These are phyloP conservation scores for Setaria italica DNA, from an alignment of 202 grass and related monocot species.

Conservation along the genomic window DNA sequence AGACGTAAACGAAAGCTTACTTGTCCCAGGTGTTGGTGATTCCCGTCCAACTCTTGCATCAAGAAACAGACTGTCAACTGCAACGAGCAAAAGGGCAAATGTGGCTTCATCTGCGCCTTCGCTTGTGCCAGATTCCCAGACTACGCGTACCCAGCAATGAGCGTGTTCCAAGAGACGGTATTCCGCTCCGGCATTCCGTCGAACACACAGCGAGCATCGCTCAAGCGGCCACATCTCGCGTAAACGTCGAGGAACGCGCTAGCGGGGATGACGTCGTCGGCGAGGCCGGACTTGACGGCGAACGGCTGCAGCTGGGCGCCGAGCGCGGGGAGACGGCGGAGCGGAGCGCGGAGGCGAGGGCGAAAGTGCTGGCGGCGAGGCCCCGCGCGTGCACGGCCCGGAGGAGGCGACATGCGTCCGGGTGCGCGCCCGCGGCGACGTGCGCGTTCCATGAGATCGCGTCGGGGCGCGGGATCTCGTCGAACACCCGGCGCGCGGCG, in stretches of 20 bases:
- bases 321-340: conserved; percentile 36
- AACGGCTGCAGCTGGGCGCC: conserved; percentile 59
- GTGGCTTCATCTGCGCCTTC: conserved; percentile 49
- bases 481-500: conserved; percentile 56
- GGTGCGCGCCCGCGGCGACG: conserved; percentile 38
- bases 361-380: conserved; percentile 50
- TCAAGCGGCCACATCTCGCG: conserved; percentile 39
- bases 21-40: not conserved
- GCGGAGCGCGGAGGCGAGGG: conserved; percentile 54
- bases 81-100: conserved; percentile 50
- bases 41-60: conserved; percentile 59
- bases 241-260: conserved; percentile 63
- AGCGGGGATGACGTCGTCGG: conserved; percentile 38
- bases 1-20: too few species aligned
- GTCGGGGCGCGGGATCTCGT: conserved; percentile 52
- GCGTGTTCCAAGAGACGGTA: conserved; percentile 59
- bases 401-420: conserved; percentile 39
- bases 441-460: conserved; percentile 61
- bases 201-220: conserved; percentile 48
- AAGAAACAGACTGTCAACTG: not conserved
- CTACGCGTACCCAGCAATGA: conserved; percentile 46
- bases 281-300: conserved; percentile 45
- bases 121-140: not conserved
- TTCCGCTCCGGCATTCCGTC: conserved; percentile 61
- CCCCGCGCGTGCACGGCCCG: conserved; percentile 40